Base-by-base conservation (phyloP, 805 yeast genomes). In the Nakazawaea wickerhamii region DNA sequence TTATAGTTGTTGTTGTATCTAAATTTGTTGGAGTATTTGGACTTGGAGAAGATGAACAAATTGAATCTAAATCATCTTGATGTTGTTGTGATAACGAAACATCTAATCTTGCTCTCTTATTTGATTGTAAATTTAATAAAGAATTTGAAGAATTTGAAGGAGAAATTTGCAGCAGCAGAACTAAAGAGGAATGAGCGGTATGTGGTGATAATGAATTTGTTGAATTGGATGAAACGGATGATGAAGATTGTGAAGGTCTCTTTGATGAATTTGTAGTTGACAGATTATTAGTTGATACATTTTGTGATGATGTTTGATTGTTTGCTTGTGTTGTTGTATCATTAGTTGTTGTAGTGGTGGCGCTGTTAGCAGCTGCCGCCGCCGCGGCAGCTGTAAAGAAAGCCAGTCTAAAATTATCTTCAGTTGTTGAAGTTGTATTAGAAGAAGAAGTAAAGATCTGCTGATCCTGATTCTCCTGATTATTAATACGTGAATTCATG, bases 401-500 rank as follows among this genome's bases (percentile, higher is more conserved):
- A 33, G 52, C 57, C 21, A 44, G 49, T 43, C 58, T 49, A 48
- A 55, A 54, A 39, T 57, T 58, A 19, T 58, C 58, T 43, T 64
- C 65, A 3, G 19, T 35, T 33, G 36, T 33, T 4, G 34, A 3
- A 31, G 34, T 13, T 4, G 20, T 6, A 18, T 20, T 9, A 18
- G 34, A 9, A 31, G 34, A 9, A 9, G 38, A 23, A 5, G 59
- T 51, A 38, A 55, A 55, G 30, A 58, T 49, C 35, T 44, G 44
- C 44, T 64, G 67, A 38, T 65, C 65, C 43, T 65, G 62, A 43
- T 65, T 40, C 10, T 47, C 25, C 41, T 53, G 55, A 46, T 67
- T 64, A 44, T 68, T 65, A 26, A 61, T 40, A 42, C 64, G 70
- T 5, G 68, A 60, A 47, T 56, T 64, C 71, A 67, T 67, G 31